Evolutionary conservation across 1,139 yeast genomes (phyloP), one percentile per base, ranked within the genome.

Genomic region (Trichomonascaceae sp.): DNA sequence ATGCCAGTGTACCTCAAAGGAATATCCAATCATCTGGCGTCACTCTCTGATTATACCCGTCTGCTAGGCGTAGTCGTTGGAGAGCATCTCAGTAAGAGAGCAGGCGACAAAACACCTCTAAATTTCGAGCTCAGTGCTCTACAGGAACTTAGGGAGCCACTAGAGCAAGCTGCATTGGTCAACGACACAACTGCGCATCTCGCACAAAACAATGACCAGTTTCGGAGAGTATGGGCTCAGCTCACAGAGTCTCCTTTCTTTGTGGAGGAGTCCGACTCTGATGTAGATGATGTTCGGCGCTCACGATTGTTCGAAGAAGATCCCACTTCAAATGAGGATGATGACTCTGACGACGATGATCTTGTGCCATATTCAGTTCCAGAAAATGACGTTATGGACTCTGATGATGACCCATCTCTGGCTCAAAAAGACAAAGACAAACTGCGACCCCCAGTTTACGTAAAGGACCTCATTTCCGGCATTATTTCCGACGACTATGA

Each of bases 391-490:
- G 54, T 45, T 16, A 73, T 66, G 26, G 71, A 67, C 37, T 62
- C 67, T n/a, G 76, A 70, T 13, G 76, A 70, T 16, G 77, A 71
- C 36, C 71, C 69, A 1, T 56, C 68, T 2, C 41, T 63, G 26
- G 60, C 57, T n/a, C 54, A 54, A 28, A 57, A 52, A 14, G 50
- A 55, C 5, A 57, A 52, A 14, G 50, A 55, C 5, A 56, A 50
- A n/a, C 56, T 71, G 0, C 47, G 64, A 0, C 56, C 64, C 3
- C 87, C 87, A 0, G 62, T 76, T 2, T 79, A 76, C 45, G 59
- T 79, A 18, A 70, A 71, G 39, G 81, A 75, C 33, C 54, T 78
- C n/a, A 43, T 76, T n/a, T 57, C 57, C 6, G 78, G 76, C 43
- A 50, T 79, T 13, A 48, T 51, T 8, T 50, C 50, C 0, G 76